Conservation (phyloP, 2,329 filamentous ascomycete genomes). For the Penicillium polonicum region DNA sequence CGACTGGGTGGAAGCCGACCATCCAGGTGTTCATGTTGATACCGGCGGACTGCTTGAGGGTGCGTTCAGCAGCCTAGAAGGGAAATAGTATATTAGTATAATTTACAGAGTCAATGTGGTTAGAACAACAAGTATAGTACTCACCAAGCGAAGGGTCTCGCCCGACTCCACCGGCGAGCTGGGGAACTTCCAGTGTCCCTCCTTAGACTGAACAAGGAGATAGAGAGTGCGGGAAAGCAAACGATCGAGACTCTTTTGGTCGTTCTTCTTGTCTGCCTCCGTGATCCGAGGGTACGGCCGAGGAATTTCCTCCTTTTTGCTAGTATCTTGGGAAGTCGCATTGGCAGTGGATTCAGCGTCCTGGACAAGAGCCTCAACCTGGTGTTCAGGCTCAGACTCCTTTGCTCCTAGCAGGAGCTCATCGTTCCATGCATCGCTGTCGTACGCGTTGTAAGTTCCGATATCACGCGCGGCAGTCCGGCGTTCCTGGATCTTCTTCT, state of each 20-base stretch:
- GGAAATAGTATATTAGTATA: conserved; percentile 1
- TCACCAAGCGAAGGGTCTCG: conserved; percentile 80
- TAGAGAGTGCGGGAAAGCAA: conserved; percentile 81
- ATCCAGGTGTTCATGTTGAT: conserved; percentile 99
- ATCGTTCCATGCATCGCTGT: conserved; percentile 81
- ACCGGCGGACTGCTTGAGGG: conserved; percentile 74
- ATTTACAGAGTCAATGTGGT: not conserved
- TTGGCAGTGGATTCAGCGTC: conserved; percentile 63
- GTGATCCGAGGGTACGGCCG: conserved; percentile 68
- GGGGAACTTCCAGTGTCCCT: conserved; percentile 80
- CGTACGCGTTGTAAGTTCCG: conserved; percentile 75
- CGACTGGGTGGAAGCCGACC: conserved; percentile 84
- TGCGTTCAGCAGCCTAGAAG: conserved; percentile 73
- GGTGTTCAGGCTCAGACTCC: conserved; percentile 61
- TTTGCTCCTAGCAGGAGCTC: conserved; percentile 75
- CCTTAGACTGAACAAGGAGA: conserved; percentile 70
- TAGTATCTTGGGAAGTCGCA: conserved; percentile 40
- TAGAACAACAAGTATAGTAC: conserved; percentile 33
- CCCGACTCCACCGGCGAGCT: conserved; percentile 64
- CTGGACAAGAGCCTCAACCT: conserved; percentile 68
- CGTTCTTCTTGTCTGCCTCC: conserved; percentile 73
- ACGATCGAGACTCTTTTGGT: conserved; percentile 75
- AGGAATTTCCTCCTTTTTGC: conserved; percentile 65
- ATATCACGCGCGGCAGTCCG: conserved; percentile 79
- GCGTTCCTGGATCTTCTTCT: conserved; percentile 76